phyloP scores from a whole-genome alignment of 305 asterid species.

The Euphrasia arctica region DNA sequence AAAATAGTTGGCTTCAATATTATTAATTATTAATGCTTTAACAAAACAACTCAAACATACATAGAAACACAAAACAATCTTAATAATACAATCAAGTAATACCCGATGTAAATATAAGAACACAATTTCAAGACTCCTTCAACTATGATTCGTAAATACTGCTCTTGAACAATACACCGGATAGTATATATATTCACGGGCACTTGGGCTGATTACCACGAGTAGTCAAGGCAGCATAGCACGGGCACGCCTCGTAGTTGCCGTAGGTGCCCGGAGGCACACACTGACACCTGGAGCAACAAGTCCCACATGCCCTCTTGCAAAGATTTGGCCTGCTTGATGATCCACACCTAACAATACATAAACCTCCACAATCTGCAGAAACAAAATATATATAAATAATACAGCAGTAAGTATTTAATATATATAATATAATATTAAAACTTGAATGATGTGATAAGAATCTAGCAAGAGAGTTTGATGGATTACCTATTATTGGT shows the following conservation, averaged over 20 bases:
- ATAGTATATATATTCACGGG: slow-evolving; percentile 35
- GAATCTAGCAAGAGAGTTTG: neutral
- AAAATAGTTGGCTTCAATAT: too few relatives aligned
- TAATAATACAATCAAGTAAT: too few relatives aligned
- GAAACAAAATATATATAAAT: neutral
- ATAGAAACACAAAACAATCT: too few relatives aligned
- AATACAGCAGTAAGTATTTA: neutral
- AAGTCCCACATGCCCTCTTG: slow-evolving; percentile 84
- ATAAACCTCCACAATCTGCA: slow-evolving; percentile 65
- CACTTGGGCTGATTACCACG: slow-evolving; percentile 54
- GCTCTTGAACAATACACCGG: too few relatives aligned
- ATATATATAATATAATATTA: neutral
- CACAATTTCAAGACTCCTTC: too few relatives aligned
- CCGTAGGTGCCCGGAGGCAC: slow-evolving; percentile 89
- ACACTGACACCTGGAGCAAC: slow-evolving; percentile 74
- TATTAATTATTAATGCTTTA: too few relatives aligned
- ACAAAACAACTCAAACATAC: too few relatives aligned
- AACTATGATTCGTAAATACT: too few relatives aligned
- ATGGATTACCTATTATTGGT: slow-evolving; percentile 31
- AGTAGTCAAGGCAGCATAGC: slow-evolving; percentile 72
- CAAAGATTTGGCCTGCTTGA: slow-evolving; percentile 67
- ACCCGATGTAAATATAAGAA: too few relatives aligned
- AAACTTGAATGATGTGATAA: neutral
- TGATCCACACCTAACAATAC: slow-evolving; percentile 54
- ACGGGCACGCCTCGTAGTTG: slow-evolving; percentile 54